These are phyloP conservation scores for Rhodotorula kratochvilovae DNA, from an alignment of 768 basidiomycete genomes.

Conservation along the genomic window DNA sequence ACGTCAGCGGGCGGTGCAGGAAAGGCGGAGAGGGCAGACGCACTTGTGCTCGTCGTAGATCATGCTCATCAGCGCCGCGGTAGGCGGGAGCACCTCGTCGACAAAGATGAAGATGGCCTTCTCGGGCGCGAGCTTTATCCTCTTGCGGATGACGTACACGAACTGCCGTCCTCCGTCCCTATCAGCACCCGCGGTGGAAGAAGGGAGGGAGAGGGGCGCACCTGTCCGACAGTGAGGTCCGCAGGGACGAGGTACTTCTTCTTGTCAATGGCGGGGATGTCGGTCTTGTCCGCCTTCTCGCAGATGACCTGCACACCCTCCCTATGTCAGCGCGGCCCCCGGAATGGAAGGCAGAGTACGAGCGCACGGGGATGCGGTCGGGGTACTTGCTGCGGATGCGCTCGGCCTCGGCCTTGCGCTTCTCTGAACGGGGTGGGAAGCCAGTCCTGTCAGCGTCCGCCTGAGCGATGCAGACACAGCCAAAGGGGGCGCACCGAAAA, in stretches of 20 bases:
- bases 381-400: slow-evolving; percentile 98
- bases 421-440: slow-evolving; percentile 59
- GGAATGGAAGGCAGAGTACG: not conserved
- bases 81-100: slow-evolving; percentile 95
- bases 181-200: not conserved
- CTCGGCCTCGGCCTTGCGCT: slow-evolving; percentile 98
- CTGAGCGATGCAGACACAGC: too few species aligned
- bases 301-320: slow-evolving; percentile 79
- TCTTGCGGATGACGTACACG: slow-evolving; percentile 98
- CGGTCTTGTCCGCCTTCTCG: slow-evolving; percentile 96
- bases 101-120: slow-evolving; percentile 99
- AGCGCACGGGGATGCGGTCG: slow-evolving; percentile 87
- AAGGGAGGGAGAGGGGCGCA: not conserved
- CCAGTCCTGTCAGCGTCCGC: not conserved
- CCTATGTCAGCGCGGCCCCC: not conserved
- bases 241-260: slow-evolving; percentile 99
- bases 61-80: slow-evolving; percentile 94
- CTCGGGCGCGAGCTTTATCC: slow-evolving; percentile 99
- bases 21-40: slow-evolving; percentile 46
- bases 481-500: slow-evolving; percentile 69
- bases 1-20: slow-evolving; percentile 1
- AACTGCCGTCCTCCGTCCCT: too few species aligned
- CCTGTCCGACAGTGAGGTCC: slow-evolving; percentile 48
- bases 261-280: slow-evolving; percentile 99
- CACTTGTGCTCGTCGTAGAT: slow-evolving; percentile 99